Percentiles rank a stretch among this genome's conserved stretches.
Conservation (phyloP, 2,329 filamentous ascomycete species). For the Rasamsonia emersonii region DNA sequence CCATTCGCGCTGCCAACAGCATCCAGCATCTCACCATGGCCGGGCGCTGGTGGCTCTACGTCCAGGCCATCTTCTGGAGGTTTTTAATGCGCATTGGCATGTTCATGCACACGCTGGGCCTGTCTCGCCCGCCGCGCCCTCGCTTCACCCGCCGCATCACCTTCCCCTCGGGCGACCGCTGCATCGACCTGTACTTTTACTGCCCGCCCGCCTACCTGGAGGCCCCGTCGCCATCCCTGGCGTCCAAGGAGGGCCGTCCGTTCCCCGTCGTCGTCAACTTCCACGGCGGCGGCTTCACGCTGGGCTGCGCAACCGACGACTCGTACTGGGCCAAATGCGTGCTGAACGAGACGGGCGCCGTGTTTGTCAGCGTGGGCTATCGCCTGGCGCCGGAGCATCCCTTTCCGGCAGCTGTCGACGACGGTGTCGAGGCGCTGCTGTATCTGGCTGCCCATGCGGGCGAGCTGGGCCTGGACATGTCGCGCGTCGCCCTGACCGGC, state of each 20-base stretch:
- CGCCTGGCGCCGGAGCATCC: conserved; percentile 53
- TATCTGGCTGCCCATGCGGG: conserved; percentile 49
- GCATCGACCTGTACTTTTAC: conserved; percentile 53
- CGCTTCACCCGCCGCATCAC: conserved; percentile 50
- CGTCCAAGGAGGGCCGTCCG: conserved; percentile 27
- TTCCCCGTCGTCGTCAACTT: conserved; percentile 56
- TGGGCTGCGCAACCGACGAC: conserved; percentile 54
- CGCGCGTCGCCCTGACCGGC: conserved; percentile 50
- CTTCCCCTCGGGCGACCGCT: conserved; percentile 39
- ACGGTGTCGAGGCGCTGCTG: conserved; percentile 53
- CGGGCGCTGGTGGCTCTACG: conserved; percentile 51
- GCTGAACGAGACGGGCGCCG: conserved; percentile 46
- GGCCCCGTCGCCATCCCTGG: conserved; percentile 6
- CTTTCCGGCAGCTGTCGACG: conserved; percentile 56
- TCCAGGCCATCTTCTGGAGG: conserved; percentile 59
- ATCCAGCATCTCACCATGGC: conserved; percentile 17
- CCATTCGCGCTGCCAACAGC: conserved; percentile 5
- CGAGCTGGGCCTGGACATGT: conserved; percentile 49
- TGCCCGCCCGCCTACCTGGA: conserved; percentile 39
- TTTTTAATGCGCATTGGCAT: conserved; percentile 61
- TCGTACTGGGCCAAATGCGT: conserved; percentile 51
- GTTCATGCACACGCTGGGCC: conserved; percentile 55
- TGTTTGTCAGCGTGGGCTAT: conserved; percentile 55
- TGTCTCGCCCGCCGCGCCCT: conserved; percentile 52
- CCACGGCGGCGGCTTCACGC: conserved; percentile 55